phyloP scores from a whole-genome alignment of 257 asterid species.

The Nicotiana knightiana region DNA sequence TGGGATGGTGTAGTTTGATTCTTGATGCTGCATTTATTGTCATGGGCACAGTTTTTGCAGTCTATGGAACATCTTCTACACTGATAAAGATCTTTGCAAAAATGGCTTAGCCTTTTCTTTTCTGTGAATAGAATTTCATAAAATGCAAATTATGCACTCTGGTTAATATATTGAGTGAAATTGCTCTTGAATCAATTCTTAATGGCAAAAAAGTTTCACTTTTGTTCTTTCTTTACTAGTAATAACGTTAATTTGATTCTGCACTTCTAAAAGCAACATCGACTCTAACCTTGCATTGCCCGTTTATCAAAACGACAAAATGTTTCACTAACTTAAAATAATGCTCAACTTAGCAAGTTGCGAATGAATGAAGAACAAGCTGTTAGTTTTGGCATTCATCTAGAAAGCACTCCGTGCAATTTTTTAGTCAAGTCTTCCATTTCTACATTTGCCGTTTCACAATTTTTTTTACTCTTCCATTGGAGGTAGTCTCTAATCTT shows the following conservation, averaged over 20 bases:
- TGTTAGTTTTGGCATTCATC: not conserved
- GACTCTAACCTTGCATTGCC: too few relatives aligned
- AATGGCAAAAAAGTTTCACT: not conserved
- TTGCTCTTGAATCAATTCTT: not conserved
- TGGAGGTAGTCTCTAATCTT: not conserved
- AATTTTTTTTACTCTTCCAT: not conserved
- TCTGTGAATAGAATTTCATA: not conserved
- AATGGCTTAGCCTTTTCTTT: conserved; percentile 29
- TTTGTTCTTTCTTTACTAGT: not conserved
- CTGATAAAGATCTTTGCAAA: conserved; percentile 48
- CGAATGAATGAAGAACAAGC: too few relatives aligned
- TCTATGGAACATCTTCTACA: conserved; percentile 59
- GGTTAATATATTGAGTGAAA: not conserved
- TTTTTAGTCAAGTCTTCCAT: not conserved
- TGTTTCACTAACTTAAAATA: too few relatives aligned
- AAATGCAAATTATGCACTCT: not conserved
- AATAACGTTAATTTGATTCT: not conserved
- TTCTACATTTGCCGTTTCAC: not conserved
- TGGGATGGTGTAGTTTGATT: conserved; percentile 17
- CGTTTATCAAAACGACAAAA: too few relatives aligned
- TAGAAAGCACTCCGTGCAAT: not conserved
- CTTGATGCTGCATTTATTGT: conserved; percentile 37
- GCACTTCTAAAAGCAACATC: too few relatives aligned
- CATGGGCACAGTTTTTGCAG: conserved; percentile 43
- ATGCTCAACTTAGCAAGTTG: too few relatives aligned